Evolutionary conservation across 179 eudicot species (phyloP).

Genomic region (Sideroxylon spinosum): DNA sequence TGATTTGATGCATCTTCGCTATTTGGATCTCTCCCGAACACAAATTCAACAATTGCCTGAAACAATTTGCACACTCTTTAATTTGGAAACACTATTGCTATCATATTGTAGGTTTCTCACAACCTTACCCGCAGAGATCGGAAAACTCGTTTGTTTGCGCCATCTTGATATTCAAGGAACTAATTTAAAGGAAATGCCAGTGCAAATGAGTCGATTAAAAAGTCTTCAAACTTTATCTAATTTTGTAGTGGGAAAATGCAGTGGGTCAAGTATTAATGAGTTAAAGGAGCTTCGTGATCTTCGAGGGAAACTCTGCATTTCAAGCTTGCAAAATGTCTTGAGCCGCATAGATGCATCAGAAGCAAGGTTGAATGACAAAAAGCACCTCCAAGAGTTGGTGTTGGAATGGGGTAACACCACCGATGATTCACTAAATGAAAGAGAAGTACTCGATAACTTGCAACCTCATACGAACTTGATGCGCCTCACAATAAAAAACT

Average conservation of each 20-base stretch:
- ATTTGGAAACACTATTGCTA: slow-evolving; percentile 21
- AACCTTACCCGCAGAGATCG: slow-evolving; percentile 9
- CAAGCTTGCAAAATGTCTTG: not conserved
- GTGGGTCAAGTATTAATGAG: not conserved
- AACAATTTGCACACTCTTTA: slow-evolving; percentile 16
- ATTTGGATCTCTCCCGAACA: slow-evolving; percentile 19
- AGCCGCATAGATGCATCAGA: not conserved
- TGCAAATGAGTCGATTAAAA: slow-evolving; percentile 4
- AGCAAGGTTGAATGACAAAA: slow-evolving; percentile 12
- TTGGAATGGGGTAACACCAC: slow-evolving; percentile 6
- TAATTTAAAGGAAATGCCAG: slow-evolving; percentile 16
- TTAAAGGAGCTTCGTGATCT: not conserved
- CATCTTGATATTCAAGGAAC: slow-evolving; percentile 12
- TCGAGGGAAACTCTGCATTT: not conserved
- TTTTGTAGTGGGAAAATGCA: not conserved
- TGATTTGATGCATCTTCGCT: slow-evolving; percentile 18
- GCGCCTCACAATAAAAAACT: not conserved
- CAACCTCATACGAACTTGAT: slow-evolving; percentile 15
- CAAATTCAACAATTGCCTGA: slow-evolving; percentile 16
- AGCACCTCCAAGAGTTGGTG: not conserved
- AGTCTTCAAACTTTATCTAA: slow-evolving; percentile 12
- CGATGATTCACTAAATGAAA: not conserved
- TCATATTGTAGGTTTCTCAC: slow-evolving; percentile 10
- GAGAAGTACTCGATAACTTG: slow-evolving; percentile 1
- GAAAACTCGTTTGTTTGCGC: slow-evolving; percentile 8